These are phyloP conservation scores for Aspergillus intermedius DNA, from an alignment of 2,329 filamentous ascomycete species.

Conservation along the genomic window DNA sequence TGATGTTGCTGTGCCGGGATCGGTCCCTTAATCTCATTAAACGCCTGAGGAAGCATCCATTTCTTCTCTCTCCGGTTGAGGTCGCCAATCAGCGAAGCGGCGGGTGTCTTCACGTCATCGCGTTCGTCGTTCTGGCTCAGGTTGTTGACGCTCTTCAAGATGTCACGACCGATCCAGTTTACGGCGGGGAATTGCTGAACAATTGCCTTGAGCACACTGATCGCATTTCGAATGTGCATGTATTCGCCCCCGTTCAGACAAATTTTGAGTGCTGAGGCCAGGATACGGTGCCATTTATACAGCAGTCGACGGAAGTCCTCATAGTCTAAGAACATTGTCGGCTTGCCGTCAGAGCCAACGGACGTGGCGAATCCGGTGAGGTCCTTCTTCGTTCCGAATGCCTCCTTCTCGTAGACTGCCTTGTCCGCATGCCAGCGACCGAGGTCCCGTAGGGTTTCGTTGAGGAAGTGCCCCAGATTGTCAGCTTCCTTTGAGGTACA, in stretches of 20 bases:
- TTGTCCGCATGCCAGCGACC: conserved; percentile 77
- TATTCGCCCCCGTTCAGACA: conserved; percentile 82
- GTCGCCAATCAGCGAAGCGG: conserved; percentile 44
- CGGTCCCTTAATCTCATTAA: conserved; percentile 17
- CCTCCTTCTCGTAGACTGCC: conserved; percentile 72
- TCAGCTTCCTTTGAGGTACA: conserved; percentile 88
- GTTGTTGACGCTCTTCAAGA: conserved; percentile 37
- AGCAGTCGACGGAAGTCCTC: conserved; percentile 79
- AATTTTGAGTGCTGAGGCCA: conserved; percentile 71
- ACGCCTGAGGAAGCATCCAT: conserved; percentile 44
- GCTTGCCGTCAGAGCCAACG: conserved; percentile 64
- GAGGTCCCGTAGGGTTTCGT: conserved; percentile 72
- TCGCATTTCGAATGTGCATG: conserved; percentile 96
- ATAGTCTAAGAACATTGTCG: conserved; percentile 68
- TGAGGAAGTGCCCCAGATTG: conserved; percentile 86
- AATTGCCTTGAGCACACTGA: conserved; percentile 76
- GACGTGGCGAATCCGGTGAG: conserved; percentile 73
- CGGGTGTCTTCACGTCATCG: conserved; percentile 45
- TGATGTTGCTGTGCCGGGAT: neutral
- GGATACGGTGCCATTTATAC: conserved; percentile 81
- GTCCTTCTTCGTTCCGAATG: conserved; percentile 58
- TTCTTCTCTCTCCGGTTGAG: conserved; percentile 44
- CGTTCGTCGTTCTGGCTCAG: conserved; percentile 40
- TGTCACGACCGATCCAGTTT: conserved; percentile 68
- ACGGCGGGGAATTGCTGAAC: conserved; percentile 79